Evolutionary conservation across 148 eudicot genomes (phyloP).

Genomic region (Agrostemma githago): DNA sequence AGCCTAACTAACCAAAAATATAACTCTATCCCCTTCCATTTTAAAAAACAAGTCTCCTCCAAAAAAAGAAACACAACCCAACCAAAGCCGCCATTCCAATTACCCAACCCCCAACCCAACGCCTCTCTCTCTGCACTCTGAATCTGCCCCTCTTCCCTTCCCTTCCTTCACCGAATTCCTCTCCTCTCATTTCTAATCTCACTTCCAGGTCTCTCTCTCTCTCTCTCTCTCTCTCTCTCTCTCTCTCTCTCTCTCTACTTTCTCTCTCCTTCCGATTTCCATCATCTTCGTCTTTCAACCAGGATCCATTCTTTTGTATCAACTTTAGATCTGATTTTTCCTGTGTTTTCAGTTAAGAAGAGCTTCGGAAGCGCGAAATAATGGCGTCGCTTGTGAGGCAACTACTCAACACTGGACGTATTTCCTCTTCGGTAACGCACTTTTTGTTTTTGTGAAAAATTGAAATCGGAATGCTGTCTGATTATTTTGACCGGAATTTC

Average conservation of each 20-base stretch:
- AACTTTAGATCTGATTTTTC: not conserved
- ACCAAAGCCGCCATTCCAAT: not conserved
- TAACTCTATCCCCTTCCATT: not conserved
- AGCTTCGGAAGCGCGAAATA: not conserved
- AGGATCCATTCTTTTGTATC: too few species aligned
- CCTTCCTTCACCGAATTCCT: not conserved
- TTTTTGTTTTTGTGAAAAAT: not conserved
- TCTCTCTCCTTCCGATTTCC: too few species aligned
- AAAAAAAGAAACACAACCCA: not conserved
- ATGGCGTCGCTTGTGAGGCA: conserved; percentile 49
- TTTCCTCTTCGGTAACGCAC: conserved; percentile 24
- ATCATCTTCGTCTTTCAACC: too few species aligned
- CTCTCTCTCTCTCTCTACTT: not conserved
- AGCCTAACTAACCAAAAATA: not conserved
- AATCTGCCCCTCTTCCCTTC: too few species aligned
- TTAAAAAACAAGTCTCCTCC: not conserved
- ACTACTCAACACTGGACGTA: conserved; percentile 13
- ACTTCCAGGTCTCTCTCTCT: not conserved
- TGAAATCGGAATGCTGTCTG: not conserved
- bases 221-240: not conserved
- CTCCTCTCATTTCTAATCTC: not conserved
- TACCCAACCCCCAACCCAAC: not conserved
- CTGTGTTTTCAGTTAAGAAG: not conserved
- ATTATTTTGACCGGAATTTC: not conserved
- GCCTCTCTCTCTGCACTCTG: too few species aligned